Conservation (phyloP, 176 grass and related monocot genomes). For the Rhynchospora pubera region DNA sequence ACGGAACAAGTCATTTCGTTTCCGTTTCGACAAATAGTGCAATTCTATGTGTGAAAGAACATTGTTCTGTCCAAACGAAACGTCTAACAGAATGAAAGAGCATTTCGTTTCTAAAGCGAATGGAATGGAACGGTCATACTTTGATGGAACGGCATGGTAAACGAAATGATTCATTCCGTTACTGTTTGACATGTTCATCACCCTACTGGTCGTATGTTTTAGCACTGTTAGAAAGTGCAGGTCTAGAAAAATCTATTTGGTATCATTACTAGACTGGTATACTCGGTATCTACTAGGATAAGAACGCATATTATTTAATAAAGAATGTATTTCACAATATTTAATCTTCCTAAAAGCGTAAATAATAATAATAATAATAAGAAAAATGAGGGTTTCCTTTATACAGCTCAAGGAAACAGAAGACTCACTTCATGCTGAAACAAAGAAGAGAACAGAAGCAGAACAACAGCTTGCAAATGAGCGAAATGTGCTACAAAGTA, state of each 20-base stretch:
- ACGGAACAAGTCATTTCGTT: too few species aligned
- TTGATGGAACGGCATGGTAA: too few species aligned
- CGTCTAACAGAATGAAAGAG: too few species aligned
- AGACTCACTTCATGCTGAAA: slow-evolving; percentile 31
- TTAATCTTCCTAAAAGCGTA: background rate
- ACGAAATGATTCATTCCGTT: too few species aligned
- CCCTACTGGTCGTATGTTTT: background rate
- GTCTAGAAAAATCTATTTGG: background rate
- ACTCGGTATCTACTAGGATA: background rate
- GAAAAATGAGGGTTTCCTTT: background rate
- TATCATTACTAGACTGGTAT: background rate
- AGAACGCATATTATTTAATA: background rate
- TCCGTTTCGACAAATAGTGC: too few species aligned
- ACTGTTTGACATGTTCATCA: too few species aligned
- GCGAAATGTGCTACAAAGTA: slow-evolving; percentile 18
- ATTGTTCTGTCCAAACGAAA: too few species aligned
- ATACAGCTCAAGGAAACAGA: slow-evolving; percentile 48
- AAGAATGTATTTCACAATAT: background rate
- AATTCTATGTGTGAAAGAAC: too few species aligned
- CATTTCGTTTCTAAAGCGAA: too few species aligned
- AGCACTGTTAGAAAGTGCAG: background rate
- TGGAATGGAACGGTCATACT: too few species aligned
- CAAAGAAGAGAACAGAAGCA: slow-evolving; percentile 36
- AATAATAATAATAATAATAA: too few species aligned
- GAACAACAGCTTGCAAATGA: slow-evolving; percentile 40